phyloP scores from a whole-genome alignment of 192 early-diverging fungal species.

The Entophlyctis helioformis region DNA sequence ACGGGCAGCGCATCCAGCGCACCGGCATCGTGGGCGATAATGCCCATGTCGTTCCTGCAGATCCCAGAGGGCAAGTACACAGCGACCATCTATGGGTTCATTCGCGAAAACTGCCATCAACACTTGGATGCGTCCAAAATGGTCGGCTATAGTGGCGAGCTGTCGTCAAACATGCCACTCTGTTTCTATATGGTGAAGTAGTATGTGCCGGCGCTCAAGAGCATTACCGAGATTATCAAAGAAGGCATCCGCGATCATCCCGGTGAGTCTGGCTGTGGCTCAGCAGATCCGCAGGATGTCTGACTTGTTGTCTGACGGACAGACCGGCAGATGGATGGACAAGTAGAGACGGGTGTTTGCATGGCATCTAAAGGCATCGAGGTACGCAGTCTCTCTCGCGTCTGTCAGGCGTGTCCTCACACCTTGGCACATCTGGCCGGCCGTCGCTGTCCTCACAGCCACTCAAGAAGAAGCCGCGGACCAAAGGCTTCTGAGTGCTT shows the following conservation, averaged over 20 bases:
- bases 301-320: background rate
- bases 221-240: conserved; percentile 52
- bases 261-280: conserved; percentile 15
- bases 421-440: too few relatives aligned
- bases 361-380: conserved; percentile 57
- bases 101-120: conserved; percentile 33
- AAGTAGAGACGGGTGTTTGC: conserved; percentile 39
- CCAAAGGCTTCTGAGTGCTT: too few relatives aligned
- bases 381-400: too few relatives aligned
- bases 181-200: conserved; percentile 43
- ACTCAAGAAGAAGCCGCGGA: too few relatives aligned
- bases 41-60: conserved; percentile 23
- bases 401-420: too few relatives aligned
- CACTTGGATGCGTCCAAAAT: conserved; percentile 39
- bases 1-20: too few relatives aligned
- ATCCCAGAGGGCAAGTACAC: conserved; percentile 50
- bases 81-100: conserved; percentile 39
- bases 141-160: conserved; percentile 39
- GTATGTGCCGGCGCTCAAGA: conserved; percentile 43
- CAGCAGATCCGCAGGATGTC: background rate
- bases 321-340: too few relatives aligned
- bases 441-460: too few relatives aligned
- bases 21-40: too few relatives aligned
- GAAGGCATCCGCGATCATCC: conserved; percentile 48
- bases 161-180: conserved; percentile 40